These are phyloP conservation scores for Cryptosporidium meleagridis DNA, from an alignment of 169 alveolate species.

Conservation along the genomic window DNA sequence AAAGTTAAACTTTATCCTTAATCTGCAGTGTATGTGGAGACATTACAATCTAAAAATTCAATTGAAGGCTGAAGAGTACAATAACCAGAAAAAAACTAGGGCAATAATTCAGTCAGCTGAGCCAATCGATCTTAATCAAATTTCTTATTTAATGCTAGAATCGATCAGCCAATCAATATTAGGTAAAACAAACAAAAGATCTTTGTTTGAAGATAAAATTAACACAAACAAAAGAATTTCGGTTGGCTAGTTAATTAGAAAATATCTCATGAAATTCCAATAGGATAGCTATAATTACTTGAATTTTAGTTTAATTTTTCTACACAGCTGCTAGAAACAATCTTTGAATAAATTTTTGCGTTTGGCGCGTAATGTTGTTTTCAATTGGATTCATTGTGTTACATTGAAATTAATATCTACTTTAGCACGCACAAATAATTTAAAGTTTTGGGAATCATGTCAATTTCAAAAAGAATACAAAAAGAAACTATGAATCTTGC, in stretches of 20 bases:
- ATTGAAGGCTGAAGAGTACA: slow-evolving; percentile 60
- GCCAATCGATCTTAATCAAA: slow-evolving; percentile 22
- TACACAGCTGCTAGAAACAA: not conserved
- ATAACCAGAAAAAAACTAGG: slow-evolving; percentile 52
- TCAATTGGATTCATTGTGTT: not conserved
- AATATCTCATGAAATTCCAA: not conserved
- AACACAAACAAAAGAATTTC: not conserved
- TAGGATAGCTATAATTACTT: not conserved
- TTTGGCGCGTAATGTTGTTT: not conserved
- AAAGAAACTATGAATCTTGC: slow-evolving; percentile 88
- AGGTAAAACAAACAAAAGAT: slow-evolving; percentile 4
- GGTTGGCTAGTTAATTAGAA: not conserved
- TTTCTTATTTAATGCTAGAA: slow-evolving; percentile 18
- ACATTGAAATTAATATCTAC: not conserved
- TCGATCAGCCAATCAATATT: not conserved
- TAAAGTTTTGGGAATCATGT: slow-evolving; percentile 55
- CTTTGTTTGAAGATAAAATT: not conserved
- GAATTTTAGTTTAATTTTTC: not conserved
- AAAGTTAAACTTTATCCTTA: slow-evolving; percentile 33
- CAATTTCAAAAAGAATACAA: slow-evolving; percentile 85
- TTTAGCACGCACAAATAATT: not conserved
- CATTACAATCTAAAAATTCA: slow-evolving; percentile 37
- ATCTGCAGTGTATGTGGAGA: slow-evolving; percentile 30
- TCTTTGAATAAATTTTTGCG: not conserved
- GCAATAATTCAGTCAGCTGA: slow-evolving; percentile 74